These are phyloP conservation scores for Tanacetum coccineum DNA, from an alignment of 129 eudicot species.

Conservation along the genomic window DNA sequence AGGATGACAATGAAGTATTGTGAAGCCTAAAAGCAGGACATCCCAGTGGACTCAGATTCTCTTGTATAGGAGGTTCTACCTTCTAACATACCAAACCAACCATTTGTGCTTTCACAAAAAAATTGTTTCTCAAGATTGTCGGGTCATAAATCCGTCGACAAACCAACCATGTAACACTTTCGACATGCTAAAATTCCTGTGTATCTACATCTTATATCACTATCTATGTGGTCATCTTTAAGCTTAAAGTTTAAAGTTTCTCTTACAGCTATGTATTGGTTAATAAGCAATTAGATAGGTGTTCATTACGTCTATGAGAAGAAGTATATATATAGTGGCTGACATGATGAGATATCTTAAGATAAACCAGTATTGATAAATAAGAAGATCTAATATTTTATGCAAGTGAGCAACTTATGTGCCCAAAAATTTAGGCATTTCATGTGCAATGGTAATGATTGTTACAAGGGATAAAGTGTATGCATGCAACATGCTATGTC, in stretches of 20 bases:
- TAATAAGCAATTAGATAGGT: neutral
- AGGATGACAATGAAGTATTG: conserved; percentile 7
- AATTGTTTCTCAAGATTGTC: conserved; percentile 6
- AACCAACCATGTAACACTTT: neutral
- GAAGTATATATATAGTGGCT: neutral
- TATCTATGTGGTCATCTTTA: neutral
- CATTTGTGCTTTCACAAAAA: neutral
- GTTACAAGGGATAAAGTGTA: neutral
- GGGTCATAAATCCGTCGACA: neutral
- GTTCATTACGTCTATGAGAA: neutral
- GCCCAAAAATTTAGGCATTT: conserved; percentile 11
- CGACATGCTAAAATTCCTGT: neutral
- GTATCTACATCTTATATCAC: too few relatives aligned
- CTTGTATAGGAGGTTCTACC: conserved; percentile 12
- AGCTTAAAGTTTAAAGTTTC: neutral
- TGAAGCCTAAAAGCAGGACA: conserved; percentile 18
- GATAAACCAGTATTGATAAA: conserved; percentile 5
- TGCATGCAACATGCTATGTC: conserved; percentile 27
- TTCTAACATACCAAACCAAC: neutral
- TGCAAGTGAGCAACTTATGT: neutral
- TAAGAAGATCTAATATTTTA: neutral
- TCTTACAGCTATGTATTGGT: neutral
- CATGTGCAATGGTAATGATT: conserved; percentile 30
- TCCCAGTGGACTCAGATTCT: neutral
- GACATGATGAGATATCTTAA: neutral